Conservation (phyloP, 805 yeast genomes). For the Komagataella kurtzmanii region DNA sequence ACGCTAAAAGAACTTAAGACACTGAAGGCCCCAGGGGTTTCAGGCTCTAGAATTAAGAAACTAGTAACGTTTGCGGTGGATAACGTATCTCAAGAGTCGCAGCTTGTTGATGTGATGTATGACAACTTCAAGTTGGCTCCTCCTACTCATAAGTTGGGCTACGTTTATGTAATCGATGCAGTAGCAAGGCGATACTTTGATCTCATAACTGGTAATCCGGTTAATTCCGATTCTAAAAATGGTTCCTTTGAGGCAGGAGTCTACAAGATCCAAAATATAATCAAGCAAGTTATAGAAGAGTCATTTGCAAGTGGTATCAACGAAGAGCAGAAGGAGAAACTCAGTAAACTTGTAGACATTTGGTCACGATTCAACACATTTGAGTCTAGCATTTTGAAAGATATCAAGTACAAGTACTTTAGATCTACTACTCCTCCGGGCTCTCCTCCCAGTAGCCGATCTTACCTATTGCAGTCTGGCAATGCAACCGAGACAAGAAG, state of each 20-base stretch:
- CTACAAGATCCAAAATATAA: slow-evolving; percentile 45
- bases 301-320: slow-evolving; percentile 35
- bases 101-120: slow-evolving; percentile 43
- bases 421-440: slow-evolving; percentile 60
- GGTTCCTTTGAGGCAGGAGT: slow-evolving; percentile 73
- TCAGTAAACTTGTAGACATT: slow-evolving; percentile 75
- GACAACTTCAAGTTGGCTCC: slow-evolving; percentile 63
- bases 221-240: slow-evolving; percentile 36
- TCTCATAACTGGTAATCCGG: slow-evolving; percentile 31
- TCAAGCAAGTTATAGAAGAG: slow-evolving; percentile 51
- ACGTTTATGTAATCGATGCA: slow-evolving; percentile 85
- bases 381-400: slow-evolving; percentile 35
- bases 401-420: slow-evolving; percentile 47
- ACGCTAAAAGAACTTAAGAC: slow-evolving; percentile 36
- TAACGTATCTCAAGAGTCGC: slow-evolving; percentile 38
- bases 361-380: slow-evolving; percentile 87
- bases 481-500: slow-evolving; percentile 4
- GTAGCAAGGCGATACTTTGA: slow-evolving; percentile 78
- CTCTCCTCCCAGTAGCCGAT: slow-evolving; percentile 33
- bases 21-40: slow-evolving; percentile 80
- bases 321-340: slow-evolving; percentile 54
- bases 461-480: slow-evolving; percentile 7
- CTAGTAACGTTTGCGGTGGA: slow-evolving; percentile 67
- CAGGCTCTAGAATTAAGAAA: slow-evolving; percentile 88
- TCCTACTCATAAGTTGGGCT: slow-evolving; percentile 76